These are phyloP conservation scores for Plenodomus biglobosus DNA, from an alignment of 2,329 filamentous ascomycete genomes.

Conservation along the genomic window DNA sequence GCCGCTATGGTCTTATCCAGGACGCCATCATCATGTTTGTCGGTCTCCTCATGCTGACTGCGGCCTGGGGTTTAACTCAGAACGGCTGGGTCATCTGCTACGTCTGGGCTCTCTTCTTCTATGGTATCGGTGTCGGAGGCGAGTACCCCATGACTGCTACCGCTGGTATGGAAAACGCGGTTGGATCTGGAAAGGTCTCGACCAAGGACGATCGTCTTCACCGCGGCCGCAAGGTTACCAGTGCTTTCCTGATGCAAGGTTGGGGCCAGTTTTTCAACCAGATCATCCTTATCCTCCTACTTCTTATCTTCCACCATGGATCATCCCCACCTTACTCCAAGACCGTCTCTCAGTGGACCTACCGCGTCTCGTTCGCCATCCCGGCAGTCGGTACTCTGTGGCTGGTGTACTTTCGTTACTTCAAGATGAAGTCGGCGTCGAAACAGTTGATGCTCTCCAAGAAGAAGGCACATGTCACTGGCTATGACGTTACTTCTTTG, in stretches of 20 bases:
- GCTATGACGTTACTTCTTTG: constrained; percentile 86
- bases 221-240: constrained; percentile 92
- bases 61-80: constrained; percentile 81
- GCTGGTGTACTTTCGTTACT: constrained; percentile 95
- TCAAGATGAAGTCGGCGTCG: constrained; percentile 87
- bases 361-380: constrained; percentile 88
- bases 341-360: constrained; percentile 82
- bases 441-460: constrained; percentile 81
- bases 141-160: constrained; percentile 98
- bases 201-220: constrained; percentile 92
- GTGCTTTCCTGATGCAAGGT: constrained; percentile 96
- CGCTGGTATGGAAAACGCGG: constrained; percentile 88
- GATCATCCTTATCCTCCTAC: constrained; percentile 78
- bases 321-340: constrained; percentile 72
- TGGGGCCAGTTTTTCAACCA: constrained; percentile 98
- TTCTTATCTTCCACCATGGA: constrained; percentile 86
- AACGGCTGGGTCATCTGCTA: constrained; percentile 98
- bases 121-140: constrained; percentile 72
- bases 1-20: constrained; percentile 93
- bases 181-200: constrained; percentile 81
- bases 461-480: constrained; percentile 83
- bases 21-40: constrained; percentile 94
- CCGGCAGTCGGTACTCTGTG: constrained; percentile 88
- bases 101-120: constrained; percentile 91
- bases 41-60: constrained; percentile 87